Conservation (phyloP, 306 rosid genomes). For the Citrullus amarus region DNA sequence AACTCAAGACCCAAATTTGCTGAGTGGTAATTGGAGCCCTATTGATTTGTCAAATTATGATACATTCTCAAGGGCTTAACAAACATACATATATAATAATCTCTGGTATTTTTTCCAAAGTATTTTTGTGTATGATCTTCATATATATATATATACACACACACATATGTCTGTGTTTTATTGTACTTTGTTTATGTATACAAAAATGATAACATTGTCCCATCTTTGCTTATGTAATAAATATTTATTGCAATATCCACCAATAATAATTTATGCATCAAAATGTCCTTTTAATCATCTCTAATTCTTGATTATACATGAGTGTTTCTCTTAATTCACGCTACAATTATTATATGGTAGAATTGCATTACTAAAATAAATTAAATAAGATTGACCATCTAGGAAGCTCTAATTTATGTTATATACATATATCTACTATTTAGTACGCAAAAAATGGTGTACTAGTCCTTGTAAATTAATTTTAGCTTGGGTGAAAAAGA, state of each 20-base stretch:
- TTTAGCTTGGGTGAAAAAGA: not conserved
- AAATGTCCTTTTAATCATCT: not conserved
- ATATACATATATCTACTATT: no score
- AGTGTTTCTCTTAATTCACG: not conserved
- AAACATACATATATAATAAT: not conserved
- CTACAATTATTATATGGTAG: no score
- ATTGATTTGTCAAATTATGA: constrained; percentile 51
- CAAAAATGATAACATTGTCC: not conserved
- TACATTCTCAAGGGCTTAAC: constrained; percentile 36
- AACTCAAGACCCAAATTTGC: constrained; percentile 35
- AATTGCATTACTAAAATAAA: no score
- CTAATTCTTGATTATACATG: not conserved
- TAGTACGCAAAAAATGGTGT: no score
- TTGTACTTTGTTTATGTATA: not conserved
- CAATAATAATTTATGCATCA: not conserved
- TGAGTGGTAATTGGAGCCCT: constrained; percentile 55
- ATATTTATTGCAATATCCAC: not conserved
- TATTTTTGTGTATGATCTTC: not conserved
- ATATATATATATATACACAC: not conserved
- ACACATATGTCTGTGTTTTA: not conserved
- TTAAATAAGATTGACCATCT: not conserved
- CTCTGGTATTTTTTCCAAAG: not conserved
- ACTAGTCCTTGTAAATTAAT: no score
- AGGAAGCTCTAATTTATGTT: not conserved
- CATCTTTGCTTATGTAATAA: not conserved